Evolutionary conservation across 2,329 filamentous ascomycete genomes (phyloP).

Genomic region (Claviceps sp.): DNA sequence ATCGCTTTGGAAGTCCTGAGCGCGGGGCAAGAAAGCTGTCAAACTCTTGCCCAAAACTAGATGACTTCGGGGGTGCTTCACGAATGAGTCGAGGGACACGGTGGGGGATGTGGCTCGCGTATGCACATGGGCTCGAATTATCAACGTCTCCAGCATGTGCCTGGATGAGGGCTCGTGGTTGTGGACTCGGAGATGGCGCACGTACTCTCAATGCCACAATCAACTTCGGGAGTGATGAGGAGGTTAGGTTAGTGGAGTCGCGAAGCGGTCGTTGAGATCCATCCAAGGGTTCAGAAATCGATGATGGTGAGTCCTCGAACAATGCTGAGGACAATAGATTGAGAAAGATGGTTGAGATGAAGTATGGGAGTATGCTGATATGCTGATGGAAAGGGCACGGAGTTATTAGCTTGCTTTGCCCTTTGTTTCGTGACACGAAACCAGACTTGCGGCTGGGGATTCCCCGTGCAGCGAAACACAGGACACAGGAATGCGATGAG

Average conservation of each 20-base stretch:
- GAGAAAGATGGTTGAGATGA: constrained; percentile 2
- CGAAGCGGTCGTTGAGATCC: constrained; percentile 3
- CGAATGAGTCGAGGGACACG: constrained; percentile 19
- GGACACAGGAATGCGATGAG: background rate
- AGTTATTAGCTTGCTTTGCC: constrained; percentile 2
- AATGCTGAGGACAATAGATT: constrained; percentile 2
- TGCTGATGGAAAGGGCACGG: constrained; percentile 1
- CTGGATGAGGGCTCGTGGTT: constrained; percentile 7
- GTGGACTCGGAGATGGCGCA: constrained; percentile 5
- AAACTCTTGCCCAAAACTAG: constrained; percentile 7
- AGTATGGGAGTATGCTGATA: constrained; percentile 1
- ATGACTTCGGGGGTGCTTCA: constrained; percentile 15
- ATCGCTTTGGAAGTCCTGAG: constrained; percentile 4
- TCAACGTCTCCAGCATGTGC: constrained; percentile 11
- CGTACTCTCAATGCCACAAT: constrained; percentile 17
- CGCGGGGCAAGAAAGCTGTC: background rate
- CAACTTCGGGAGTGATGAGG: constrained; percentile 8
- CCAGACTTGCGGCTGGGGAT: constrained; percentile 3
- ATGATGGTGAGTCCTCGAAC: background rate
- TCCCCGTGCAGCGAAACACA: background rate
- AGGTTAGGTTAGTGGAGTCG: constrained; percentile 4
- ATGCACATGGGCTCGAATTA: constrained; percentile 23
- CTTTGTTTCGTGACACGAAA: constrained; percentile 3
- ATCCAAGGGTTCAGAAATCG: constrained; percentile 1
- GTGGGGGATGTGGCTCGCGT: constrained; percentile 21